These are phyloP conservation scores for Podochytrium sp. DNA, from an alignment of 192 early-diverging fungal genomes.

Conservation along the genomic window DNA sequence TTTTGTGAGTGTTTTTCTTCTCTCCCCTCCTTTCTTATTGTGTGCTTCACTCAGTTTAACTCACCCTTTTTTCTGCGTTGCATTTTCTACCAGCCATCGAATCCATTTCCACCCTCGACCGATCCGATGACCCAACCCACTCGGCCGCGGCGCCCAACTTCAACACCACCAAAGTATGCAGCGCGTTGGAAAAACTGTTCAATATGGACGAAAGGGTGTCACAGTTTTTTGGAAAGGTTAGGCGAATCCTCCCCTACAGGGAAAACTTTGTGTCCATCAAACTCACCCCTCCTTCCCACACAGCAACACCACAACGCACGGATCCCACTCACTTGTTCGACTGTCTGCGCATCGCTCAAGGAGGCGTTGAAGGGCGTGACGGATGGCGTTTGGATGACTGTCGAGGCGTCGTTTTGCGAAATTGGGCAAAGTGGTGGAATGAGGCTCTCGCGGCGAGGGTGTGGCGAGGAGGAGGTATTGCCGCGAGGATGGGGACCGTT, in stretches of 20 bases:
- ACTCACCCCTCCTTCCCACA: too few relatives aligned
- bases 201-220: not conserved
- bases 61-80: not conserved
- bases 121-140: not conserved
- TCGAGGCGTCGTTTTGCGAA: not conserved
- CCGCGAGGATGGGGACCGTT: not conserved
- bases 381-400: constrained; percentile 4
- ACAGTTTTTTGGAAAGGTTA: constrained; percentile 13
- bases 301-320: too few relatives aligned
- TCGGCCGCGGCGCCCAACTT: not conserved
- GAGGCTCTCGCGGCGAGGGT: not conserved
- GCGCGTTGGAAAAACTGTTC: constrained; percentile 6
- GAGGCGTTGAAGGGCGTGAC: not conserved
- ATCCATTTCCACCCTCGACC: constrained; percentile 4
- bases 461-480: too few relatives aligned
- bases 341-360: not conserved
- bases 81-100: constrained; percentile 9
- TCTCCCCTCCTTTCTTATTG: not conserved
- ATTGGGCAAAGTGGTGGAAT: not conserved
- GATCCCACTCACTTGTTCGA: too few relatives aligned
- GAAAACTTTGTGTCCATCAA: too few relatives aligned
- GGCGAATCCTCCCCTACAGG: too few relatives aligned
- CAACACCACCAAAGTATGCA: not conserved
- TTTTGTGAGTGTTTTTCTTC: not conserved
- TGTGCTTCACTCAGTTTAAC: not conserved